Conservation (phyloP, 768 basidiomycete species). For the Tephrocybe sp. region DNA sequence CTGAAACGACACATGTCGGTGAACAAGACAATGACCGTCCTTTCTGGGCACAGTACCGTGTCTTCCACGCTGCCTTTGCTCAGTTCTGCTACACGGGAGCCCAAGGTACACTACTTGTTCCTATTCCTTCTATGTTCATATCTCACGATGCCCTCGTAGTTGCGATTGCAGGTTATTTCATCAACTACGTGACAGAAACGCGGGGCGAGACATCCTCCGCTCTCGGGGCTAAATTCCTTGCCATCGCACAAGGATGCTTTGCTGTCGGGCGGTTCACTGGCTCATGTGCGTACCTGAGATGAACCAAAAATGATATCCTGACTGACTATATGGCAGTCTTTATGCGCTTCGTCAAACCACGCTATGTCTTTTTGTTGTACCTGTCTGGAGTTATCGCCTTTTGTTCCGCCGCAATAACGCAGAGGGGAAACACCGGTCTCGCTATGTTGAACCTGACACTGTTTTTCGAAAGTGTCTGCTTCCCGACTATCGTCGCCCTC, state of each 20-base stretch:
- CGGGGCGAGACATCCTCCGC: constrained; percentile 22
- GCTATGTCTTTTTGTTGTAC: constrained; percentile 28
- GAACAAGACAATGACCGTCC: constrained; percentile 24
- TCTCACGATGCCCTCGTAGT: constrained; percentile 16
- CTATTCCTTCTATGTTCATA: neutral
- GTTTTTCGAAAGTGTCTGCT: constrained; percentile 36
- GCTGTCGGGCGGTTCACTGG: constrained; percentile 31
- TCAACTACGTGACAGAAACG: constrained; percentile 32
- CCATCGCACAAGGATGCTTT: constrained; percentile 33
- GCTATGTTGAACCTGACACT: constrained; percentile 31
- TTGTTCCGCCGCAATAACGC: constrained; percentile 27
- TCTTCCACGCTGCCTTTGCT: constrained; percentile 33
- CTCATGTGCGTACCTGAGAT: constrained; percentile 22
- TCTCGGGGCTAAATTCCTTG: constrained; percentile 29
- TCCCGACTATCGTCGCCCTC: constrained; percentile 34
- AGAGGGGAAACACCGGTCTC: constrained; percentile 27
- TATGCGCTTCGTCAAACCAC: constrained; percentile 29
- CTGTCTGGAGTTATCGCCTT: constrained; percentile 28
- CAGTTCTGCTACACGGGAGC: constrained; percentile 33
- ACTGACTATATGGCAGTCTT: constrained; percentile 14
- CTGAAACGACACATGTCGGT: constrained; percentile 30
- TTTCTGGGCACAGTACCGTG: constrained; percentile 27
- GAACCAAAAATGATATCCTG: no score
- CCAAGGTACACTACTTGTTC: constrained; percentile 22
- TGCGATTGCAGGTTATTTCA: constrained; percentile 32